phyloP scores from a whole-genome alignment of 2,329 filamentous ascomycete species.

The Fusarium poae region DNA sequence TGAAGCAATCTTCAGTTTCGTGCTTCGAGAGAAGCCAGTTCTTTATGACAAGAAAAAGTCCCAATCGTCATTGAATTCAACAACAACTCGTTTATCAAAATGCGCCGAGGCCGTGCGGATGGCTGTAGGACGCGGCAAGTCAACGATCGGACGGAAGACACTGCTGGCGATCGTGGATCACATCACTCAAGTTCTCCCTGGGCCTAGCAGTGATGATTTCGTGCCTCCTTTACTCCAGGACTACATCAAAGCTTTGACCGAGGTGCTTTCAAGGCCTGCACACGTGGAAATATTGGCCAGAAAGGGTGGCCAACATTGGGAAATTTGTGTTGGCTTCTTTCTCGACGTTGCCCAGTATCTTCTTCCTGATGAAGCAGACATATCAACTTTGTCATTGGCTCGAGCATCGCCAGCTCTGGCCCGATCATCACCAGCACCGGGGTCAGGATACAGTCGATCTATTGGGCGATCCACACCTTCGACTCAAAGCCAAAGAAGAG shows the following conservation, averaged over 20 bases:
- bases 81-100: conserved; percentile 71
- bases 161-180: conserved; percentile 84
- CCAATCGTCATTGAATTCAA: conserved; percentile 59
- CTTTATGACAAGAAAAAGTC: conserved; percentile 69
- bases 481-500: conserved; percentile 50
- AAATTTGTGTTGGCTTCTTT: conserved; percentile 77
- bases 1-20: conserved; percentile 81
- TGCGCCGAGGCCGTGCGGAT: conserved; percentile 79
- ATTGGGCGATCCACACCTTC: conserved; percentile 49
- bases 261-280: conserved; percentile 77
- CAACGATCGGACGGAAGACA: conserved; percentile 79
- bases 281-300: conserved; percentile 83
- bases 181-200: conserved; percentile 79
- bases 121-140: conserved; percentile 76
- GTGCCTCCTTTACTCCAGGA: conserved; percentile 79
- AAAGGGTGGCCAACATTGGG: conserved; percentile 72
- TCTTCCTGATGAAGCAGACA: conserved; percentile 57
- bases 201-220: conserved; percentile 70
- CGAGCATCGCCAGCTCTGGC: conserved; percentile 62
- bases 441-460: conserved; percentile 48
- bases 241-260: conserved; percentile 81
- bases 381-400: conserved; percentile 51
- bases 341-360: conserved; percentile 69
- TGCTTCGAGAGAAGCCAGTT: conserved; percentile 74
- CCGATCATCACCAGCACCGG: conserved; percentile 62